Conservation (phyloP, 225 moss, liverwort and hornwort genomes). For the Thuidium tamariscinum region DNA sequence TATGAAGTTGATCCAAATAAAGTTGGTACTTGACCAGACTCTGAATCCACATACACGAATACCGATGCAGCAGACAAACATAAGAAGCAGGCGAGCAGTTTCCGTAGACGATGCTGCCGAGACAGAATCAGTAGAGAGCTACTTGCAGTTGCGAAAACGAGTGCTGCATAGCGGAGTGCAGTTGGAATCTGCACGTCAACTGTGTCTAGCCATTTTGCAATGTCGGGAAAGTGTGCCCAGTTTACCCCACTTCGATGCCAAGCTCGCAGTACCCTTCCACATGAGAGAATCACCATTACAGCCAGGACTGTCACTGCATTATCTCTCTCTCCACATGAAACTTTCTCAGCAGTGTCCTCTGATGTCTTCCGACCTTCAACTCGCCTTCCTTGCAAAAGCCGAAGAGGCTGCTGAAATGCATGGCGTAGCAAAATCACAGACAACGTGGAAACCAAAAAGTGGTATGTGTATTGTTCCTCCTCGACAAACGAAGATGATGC, state of each 20-base stretch:
- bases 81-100: slow-evolving; percentile 24
- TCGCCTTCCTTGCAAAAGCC: neutral
- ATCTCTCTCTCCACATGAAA: neutral
- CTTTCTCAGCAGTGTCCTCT: neutral
- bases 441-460: slow-evolving; percentile 60
- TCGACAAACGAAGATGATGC: slow-evolving; percentile 85
- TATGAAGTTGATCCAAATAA: slow-evolving; percentile 13
- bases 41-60: slow-evolving; percentile 38
- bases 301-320: slow-evolving; percentile 3
- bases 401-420: slow-evolving; percentile 29
- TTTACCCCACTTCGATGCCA: slow-evolving; percentile 91
- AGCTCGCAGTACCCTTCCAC: slow-evolving; percentile 57
- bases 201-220: slow-evolving; percentile 59
- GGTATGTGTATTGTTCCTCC: slow-evolving; percentile 78
- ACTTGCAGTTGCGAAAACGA: slow-evolving; percentile 25
- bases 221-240: slow-evolving; percentile 69
- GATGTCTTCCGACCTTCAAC: neutral
- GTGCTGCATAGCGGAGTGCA: slow-evolving; percentile 20
- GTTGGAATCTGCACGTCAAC: slow-evolving; percentile 19
- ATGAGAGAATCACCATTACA: slow-evolving; percentile 31
- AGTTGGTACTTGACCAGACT: slow-evolving; percentile 28
- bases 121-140: slow-evolving; percentile 35
- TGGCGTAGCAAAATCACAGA: slow-evolving; percentile 36
- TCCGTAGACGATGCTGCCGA: slow-evolving; percentile 22
- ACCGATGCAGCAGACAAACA: slow-evolving; percentile 39